These are phyloP conservation scores for Trichoderma orchidacearum DNA, from an alignment of 495 filamentous ascomycete species.

Conservation along the genomic window DNA sequence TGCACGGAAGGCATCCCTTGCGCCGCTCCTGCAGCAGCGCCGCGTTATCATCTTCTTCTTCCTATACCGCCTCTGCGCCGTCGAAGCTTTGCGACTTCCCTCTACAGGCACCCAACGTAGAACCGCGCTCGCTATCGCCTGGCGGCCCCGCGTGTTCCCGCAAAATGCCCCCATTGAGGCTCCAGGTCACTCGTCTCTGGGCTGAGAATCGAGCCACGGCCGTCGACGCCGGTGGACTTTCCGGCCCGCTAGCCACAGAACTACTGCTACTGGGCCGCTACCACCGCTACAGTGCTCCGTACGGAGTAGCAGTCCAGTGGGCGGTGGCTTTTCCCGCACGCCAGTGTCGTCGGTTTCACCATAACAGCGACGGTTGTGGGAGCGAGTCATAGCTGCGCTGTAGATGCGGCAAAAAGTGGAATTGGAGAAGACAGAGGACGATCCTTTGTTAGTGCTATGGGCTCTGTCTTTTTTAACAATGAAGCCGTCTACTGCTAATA, in stretches of 20 bases:
- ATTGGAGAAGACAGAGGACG: not conserved
- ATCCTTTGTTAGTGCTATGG: not conserved
- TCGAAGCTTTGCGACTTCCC: not conserved
- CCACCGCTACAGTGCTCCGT: not conserved
- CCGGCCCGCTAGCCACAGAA: not conserved
- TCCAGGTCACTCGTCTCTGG: not conserved
- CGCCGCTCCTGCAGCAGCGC: not conserved
- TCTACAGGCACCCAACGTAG: not conserved
- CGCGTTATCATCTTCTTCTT: not conserved
- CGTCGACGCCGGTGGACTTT: not conserved
- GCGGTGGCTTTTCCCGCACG: not conserved
- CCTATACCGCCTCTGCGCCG: not conserved
- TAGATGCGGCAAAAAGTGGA: not conserved
- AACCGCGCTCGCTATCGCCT: constrained; percentile 1
- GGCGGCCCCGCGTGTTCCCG: not conserved
- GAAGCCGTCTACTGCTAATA: too few species aligned
- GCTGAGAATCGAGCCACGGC: constrained; percentile 1
- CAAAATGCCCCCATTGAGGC: not conserved
- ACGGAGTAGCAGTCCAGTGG: not conserved
- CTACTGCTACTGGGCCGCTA: not conserved
- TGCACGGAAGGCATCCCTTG: not conserved
- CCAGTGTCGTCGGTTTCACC: not conserved
- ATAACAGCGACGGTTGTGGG: not conserved
- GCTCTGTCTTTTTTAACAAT: too few species aligned
- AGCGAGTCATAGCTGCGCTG: not conserved